These are phyloP conservation scores for Arachnomyces sp. DNA, from an alignment of 2,329 filamentous ascomycete genomes.

Conservation along the genomic window DNA sequence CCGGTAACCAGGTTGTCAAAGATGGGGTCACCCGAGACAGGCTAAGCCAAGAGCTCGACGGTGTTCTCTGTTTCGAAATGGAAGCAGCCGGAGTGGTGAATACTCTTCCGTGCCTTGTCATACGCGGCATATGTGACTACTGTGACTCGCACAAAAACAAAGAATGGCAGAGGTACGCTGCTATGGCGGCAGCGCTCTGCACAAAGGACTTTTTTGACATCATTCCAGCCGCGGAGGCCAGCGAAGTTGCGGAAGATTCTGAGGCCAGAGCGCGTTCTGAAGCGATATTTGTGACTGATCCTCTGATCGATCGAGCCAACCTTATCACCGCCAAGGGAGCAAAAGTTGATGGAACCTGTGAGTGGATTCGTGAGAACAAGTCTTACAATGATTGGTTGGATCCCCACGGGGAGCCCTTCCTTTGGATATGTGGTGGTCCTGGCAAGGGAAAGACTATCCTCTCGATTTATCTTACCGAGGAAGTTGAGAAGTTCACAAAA, in stretches of 20 bases:
- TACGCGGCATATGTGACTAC: slow-evolving; percentile 17
- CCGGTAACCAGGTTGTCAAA: slow-evolving; percentile 14
- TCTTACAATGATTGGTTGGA: slow-evolving; percentile 15
- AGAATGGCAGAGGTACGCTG: slow-evolving; percentile 16
- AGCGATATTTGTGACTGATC: slow-evolving; percentile 16
- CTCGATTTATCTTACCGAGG: slow-evolving; percentile 18
- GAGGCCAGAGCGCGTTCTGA: slow-evolving; percentile 14
- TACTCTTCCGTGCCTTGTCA: slow-evolving; percentile 12
- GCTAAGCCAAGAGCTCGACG: slow-evolving; percentile 7
- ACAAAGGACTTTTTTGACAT: slow-evolving; percentile 12
- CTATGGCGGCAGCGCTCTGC: slow-evolving; percentile 14
- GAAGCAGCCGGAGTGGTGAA: slow-evolving; percentile 12
- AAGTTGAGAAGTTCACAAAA: slow-evolving; percentile 9
- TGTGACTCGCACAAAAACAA: too few species aligned
- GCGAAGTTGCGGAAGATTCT: too few species aligned
- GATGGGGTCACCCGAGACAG: slow-evolving; percentile 4
- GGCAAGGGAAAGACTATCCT: slow-evolving; percentile 23
- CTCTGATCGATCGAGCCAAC: slow-evolving; percentile 17
- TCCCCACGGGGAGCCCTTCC: slow-evolving; percentile 9
- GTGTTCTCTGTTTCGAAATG: slow-evolving; percentile 15
- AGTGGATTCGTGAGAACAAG: slow-evolving; percentile 15
- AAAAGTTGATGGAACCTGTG: slow-evolving; percentile 16
- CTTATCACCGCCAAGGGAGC: slow-evolving; percentile 18
- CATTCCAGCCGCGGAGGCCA: slow-evolving; percentile 9
- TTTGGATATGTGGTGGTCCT: slow-evolving; percentile 21